phyloP scores from a whole-genome alignment of 352 stramenopile genomes.

The Pythium grandisporangium region DNA sequence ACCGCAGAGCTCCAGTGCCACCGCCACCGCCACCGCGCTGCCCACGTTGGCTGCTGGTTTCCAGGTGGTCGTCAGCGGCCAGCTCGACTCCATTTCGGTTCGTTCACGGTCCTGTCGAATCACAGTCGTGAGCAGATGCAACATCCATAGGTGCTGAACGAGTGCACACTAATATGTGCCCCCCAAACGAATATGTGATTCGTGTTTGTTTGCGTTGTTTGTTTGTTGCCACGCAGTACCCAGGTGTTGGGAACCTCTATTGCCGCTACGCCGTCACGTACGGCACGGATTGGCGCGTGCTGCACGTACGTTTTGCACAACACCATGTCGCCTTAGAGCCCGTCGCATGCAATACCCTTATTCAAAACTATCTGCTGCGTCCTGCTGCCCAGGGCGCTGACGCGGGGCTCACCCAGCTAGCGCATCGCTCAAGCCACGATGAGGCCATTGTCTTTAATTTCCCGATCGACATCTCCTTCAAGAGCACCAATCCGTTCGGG shows the following conservation, averaged over 20 bases:
- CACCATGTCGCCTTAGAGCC: too few species aligned
- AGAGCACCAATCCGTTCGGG: constrained; percentile 91
- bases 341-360: too few species aligned
- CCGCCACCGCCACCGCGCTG: not conserved
- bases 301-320: constrained; percentile 61
- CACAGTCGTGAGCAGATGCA: too few species aligned
- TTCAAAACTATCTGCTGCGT: too few species aligned
- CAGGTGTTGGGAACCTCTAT: constrained; percentile 82
- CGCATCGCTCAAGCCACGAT: constrained; percentile 41
- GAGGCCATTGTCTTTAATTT: constrained; percentile 91
- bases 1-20: not conserved
- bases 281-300: constrained; percentile 88
- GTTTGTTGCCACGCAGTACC: constrained; percentile 29
- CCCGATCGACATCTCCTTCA: constrained; percentile 94
- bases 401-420: constrained; percentile 84
- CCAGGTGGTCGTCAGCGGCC: constrained; percentile 48
- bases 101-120: too few species aligned
- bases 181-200: too few species aligned
- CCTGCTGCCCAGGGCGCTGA: constrained; percentile 39
- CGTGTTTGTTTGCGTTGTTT: not conserved
- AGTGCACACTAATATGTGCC: too few species aligned
- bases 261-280: constrained; percentile 90
- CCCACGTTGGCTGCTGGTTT: constrained; percentile 15
- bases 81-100: constrained; percentile 51
- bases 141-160: too few species aligned